phyloP scores from a whole-genome alignment of 139 green algal genomes.

The Zygnema cylindricum region DNA sequence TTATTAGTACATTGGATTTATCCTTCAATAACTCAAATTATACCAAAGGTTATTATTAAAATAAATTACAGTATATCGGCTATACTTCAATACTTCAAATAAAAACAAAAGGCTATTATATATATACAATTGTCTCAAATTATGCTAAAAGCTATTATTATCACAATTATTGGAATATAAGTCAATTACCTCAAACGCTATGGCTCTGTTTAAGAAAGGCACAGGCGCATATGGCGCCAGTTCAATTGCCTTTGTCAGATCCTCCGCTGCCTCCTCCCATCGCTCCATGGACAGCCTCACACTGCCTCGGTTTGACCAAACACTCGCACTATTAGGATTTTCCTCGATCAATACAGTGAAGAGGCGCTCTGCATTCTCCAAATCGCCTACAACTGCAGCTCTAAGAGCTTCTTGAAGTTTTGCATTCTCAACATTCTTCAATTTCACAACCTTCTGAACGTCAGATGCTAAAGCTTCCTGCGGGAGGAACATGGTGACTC shows the following conservation, averaged over 20 bases:
- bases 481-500: not conserved
- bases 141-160: too few species aligned
- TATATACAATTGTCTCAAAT: too few species aligned
- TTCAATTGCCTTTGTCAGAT: slow-evolving; percentile 30
- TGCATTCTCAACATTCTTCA: slow-evolving; percentile 42
- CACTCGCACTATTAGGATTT: slow-evolving; percentile 15
- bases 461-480: not conserved
- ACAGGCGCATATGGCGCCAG: slow-evolving; percentile 43
- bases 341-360: slow-evolving; percentile 25
- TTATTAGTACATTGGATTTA: too few species aligned
- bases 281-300: slow-evolving; percentile 40
- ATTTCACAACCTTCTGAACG: slow-evolving; percentile 31
- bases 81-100: too few species aligned
- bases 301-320: slow-evolving; percentile 51
- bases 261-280: slow-evolving; percentile 33
- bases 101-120: too few species aligned
- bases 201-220: slow-evolving; percentile 44
- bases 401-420: slow-evolving; percentile 40
- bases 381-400: slow-evolving; percentile 44
- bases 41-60: too few species aligned
- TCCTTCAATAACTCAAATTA: too few species aligned
- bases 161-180: too few species aligned
- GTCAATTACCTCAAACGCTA: slow-evolving; percentile 44
- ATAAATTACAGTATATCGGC: too few species aligned
- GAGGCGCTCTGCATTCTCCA: slow-evolving; percentile 24